Evolutionary conservation across 2,329 filamentous ascomycete genomes (phyloP).

Genomic region (Cladophialophora immunda): DNA sequence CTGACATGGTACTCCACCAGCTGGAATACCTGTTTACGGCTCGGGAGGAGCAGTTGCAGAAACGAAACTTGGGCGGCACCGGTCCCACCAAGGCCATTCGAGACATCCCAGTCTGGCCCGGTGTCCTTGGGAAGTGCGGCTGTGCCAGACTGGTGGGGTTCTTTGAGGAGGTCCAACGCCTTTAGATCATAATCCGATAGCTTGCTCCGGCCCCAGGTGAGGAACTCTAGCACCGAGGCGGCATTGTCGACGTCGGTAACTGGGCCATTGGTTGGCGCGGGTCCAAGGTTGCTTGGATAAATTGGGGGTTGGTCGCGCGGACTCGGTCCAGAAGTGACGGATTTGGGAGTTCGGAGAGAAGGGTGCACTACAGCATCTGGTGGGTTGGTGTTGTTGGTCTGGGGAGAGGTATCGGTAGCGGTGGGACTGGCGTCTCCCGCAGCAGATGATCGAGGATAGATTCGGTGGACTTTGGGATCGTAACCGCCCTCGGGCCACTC

Average conservation of each 20-base stretch:
- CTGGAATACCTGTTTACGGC: conserved; percentile 35
- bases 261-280: conserved; percentile 13
- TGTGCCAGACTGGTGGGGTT: conserved; percentile 42
- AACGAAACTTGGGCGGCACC: conserved; percentile 39
- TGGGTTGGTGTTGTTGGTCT: not conserved
- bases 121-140: conserved; percentile 26
- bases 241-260: conserved; percentile 28
- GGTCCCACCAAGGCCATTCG: conserved; percentile 36
- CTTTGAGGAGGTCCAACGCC: conserved; percentile 47
- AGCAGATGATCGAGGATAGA: conserved; percentile 37
- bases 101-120: conserved; percentile 40
- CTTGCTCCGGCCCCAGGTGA: conserved; percentile 57
- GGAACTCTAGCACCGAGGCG: conserved; percentile 54
- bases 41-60: conserved; percentile 39
- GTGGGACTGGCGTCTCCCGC: conserved; percentile 16
- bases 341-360: conserved; percentile 27
- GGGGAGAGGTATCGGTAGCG: conserved; percentile 21
- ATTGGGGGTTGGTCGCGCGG: conserved; percentile 9
- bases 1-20: conserved; percentile 40
- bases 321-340: conserved; percentile 26
- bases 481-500: conserved; percentile 40
- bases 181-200: conserved; percentile 39
- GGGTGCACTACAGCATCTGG: conserved; percentile 27
- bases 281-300: conserved; percentile 17
- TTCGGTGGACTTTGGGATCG: conserved; percentile 39